A percentile compares a stretch with the other conserved stretches of the same genome.
Conservation (phyloP, 306 rosid genomes). For the Vigna nakashimae region DNA sequence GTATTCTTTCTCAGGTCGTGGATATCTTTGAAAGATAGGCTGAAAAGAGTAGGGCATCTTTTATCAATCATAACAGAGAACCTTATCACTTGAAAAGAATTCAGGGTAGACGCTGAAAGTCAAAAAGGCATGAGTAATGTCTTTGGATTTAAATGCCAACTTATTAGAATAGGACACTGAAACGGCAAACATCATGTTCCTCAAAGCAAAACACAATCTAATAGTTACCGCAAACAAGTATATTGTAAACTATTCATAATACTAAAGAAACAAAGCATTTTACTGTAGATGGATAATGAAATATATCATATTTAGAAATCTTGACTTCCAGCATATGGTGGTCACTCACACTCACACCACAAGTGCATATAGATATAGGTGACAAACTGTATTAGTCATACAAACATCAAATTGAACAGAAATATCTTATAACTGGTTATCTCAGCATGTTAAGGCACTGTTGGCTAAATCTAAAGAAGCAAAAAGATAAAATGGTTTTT, state of each 20-base stretch:
- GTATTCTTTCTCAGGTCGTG: slow-evolving; percentile 97
- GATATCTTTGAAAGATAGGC: slow-evolving; percentile 99
- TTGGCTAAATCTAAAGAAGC: slow-evolving; percentile 39
- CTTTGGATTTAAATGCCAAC: slow-evolving; percentile 31
- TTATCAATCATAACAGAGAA: slow-evolving; percentile 55
- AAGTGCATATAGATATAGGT: slow-evolving; percentile 32
- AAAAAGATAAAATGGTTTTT: slow-evolving; percentile 37
- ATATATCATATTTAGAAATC: slow-evolving; percentile 2
- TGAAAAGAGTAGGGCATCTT: slow-evolving; percentile 54
- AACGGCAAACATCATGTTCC: slow-evolving; percentile 39
- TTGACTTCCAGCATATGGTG: slow-evolving; percentile 15
- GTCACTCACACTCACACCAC: slow-evolving; percentile 12
- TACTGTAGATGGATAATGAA: slow-evolving; percentile 29
- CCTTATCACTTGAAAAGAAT: slow-evolving; percentile 35
- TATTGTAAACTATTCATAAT: slow-evolving; percentile 40
- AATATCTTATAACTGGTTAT: slow-evolving; percentile 22
- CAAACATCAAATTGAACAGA: slow-evolving; percentile 39
- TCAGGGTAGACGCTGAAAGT: slow-evolving; percentile 42
- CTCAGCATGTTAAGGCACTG: slow-evolving; percentile 22
- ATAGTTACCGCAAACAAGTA: slow-evolving; percentile 43
- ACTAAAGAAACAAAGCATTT: slow-evolving; percentile 37
- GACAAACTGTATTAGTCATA: slow-evolving; percentile 31
- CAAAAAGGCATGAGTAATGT: slow-evolving; percentile 36
- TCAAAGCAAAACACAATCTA: slow-evolving; percentile 31
- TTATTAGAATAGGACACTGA: slow-evolving; percentile 32